Evolutionary conservation across 768 basidiomycete species (phyloP).

Genomic region (Dioszegia hungarica): DNA sequence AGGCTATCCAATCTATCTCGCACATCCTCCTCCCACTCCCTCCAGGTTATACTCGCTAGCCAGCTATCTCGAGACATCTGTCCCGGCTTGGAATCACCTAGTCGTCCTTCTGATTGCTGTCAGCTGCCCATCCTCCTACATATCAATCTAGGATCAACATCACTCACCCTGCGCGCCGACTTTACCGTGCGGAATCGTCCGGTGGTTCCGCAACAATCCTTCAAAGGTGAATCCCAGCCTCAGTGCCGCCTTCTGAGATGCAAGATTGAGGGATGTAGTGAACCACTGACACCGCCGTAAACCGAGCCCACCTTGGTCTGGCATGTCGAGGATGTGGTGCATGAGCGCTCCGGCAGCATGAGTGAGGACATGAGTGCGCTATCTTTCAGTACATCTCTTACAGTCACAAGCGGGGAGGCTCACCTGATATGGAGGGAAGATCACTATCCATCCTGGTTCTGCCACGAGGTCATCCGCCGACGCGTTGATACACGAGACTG

Average conservation of each 20-base stretch:
- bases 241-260: slow-evolving; percentile 20
- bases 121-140: background rate
- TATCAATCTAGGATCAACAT: background rate
- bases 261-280: slow-evolving; percentile 22
- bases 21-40: slow-evolving; percentile 31
- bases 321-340: slow-evolving; percentile 28
- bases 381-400: background rate
- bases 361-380: slow-evolving; percentile 39
- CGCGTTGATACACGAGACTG: slow-evolving; percentile 22
- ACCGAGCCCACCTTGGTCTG: slow-evolving; percentile 21
- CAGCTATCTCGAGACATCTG: slow-evolving; percentile 26
- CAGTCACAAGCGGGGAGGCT: background rate
- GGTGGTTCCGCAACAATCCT: slow-evolving; percentile 21
- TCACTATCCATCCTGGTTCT: slow-evolving; percentile 34
- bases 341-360: slow-evolving; percentile 33
- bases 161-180: slow-evolving; percentile 17
- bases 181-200: slow-evolving; percentile 19
- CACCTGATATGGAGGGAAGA: slow-evolving; percentile 35
- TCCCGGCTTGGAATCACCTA: slow-evolving; percentile 15
- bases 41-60: slow-evolving; percentile 29
- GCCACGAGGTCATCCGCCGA: slow-evolving; percentile 17
- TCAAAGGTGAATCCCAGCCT: slow-evolving; percentile 35
- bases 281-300: slow-evolving; percentile 35
- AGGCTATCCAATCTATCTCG: slow-evolving; percentile 22
- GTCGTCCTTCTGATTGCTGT: slow-evolving; percentile 13